A percentile compares a stretch with the other conserved stretches of the same genome.
These are phyloP conservation scores for Sugiyamaella americana DNA, from an alignment of 805 yeast species.

Conservation along the genomic window DNA sequence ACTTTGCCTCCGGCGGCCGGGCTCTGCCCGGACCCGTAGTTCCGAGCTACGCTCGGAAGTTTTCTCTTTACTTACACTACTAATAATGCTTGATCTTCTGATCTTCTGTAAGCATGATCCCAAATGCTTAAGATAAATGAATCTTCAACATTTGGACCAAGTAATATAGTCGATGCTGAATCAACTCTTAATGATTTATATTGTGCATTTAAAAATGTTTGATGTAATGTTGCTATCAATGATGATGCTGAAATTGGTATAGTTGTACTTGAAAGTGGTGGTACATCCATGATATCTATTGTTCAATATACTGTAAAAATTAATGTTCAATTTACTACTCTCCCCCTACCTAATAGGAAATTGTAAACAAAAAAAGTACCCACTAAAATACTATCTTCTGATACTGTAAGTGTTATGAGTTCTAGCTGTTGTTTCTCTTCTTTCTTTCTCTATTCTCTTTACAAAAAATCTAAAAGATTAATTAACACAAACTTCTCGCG, in stretches of 20 bases:
- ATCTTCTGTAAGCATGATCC: slow-evolving; percentile 36
- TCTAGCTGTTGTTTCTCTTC: too few species aligned
- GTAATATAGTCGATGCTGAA: slow-evolving; percentile 26
- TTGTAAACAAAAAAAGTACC: too few species aligned
- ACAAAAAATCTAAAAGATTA: too few species aligned
- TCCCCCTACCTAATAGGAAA: too few species aligned
- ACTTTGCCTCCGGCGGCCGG: background rate
- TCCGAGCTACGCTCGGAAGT: background rate
- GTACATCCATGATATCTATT: slow-evolving; percentile 28
- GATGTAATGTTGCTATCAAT: slow-evolving; percentile 32
- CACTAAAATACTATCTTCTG: too few species aligned
- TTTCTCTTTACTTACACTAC: slow-evolving; percentile 21
- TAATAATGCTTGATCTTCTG: slow-evolving; percentile 36
- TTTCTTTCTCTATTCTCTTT: too few species aligned
- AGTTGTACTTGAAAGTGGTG: slow-evolving; percentile 29
- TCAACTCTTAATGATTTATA: slow-evolving; percentile 27
- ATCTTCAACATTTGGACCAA: slow-evolving; percentile 31
- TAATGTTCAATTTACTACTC: too few species aligned
- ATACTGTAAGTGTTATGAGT: too few species aligned
- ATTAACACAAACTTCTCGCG: too few species aligned
- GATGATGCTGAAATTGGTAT: slow-evolving; percentile 30
- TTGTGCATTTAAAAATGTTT: slow-evolving; percentile 24
- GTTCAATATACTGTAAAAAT: too few species aligned
- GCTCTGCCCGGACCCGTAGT: background rate
- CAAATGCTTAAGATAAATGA: slow-evolving; percentile 31